These are phyloP conservation scores for Phytophthora kernoviae DNA, from an alignment of 352 stramenopile species.

Conservation along the genomic window DNA sequence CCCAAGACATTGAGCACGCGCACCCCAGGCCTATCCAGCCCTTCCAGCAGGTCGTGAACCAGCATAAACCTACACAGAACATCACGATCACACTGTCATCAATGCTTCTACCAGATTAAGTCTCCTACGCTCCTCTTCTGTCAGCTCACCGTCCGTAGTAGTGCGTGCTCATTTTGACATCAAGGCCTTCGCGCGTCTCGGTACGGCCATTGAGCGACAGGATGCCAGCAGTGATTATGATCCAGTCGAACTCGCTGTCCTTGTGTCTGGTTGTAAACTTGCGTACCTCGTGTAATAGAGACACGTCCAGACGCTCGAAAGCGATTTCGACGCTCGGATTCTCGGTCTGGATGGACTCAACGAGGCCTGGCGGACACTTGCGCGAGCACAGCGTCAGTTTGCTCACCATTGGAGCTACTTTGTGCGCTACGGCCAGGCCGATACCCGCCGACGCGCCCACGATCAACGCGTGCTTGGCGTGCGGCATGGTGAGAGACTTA, in stretches of 20 bases:
- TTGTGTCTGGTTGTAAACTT: slow-evolving; percentile 30
- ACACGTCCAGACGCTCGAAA: slow-evolving; percentile 35
- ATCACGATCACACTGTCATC: neutral
- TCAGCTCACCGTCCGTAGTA: slow-evolving; percentile 35
- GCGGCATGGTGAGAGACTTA: slow-evolving; percentile 13
- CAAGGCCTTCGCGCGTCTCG: slow-evolving; percentile 32
- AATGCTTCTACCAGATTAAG: neutral
- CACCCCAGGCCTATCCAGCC: slow-evolving; percentile 24
- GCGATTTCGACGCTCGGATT: slow-evolving; percentile 27
- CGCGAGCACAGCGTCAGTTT: slow-evolving; percentile 37
- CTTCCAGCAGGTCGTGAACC: slow-evolving; percentile 26
- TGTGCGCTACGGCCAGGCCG: slow-evolving; percentile 25
- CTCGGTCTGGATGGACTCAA: slow-evolving; percentile 22
- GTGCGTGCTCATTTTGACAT: slow-evolving; percentile 40
- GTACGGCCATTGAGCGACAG: slow-evolving; percentile 35
- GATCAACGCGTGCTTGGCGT: slow-evolving; percentile 31
- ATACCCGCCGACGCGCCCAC: slow-evolving; percentile 35
- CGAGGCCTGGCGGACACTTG: slow-evolving; percentile 19
- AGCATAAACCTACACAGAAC: slow-evolving; percentile 31
- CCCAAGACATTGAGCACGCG: slow-evolving; percentile 36
- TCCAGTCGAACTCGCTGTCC: slow-evolving; percentile 35
- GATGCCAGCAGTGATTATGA: slow-evolving; percentile 30
- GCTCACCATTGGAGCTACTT: slow-evolving; percentile 28
- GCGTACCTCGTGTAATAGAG: slow-evolving; percentile 34
- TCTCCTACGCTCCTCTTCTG: neutral